Conservation (phyloP, 768 basidiomycete species). For the Pulveroboletus sp. region DNA sequence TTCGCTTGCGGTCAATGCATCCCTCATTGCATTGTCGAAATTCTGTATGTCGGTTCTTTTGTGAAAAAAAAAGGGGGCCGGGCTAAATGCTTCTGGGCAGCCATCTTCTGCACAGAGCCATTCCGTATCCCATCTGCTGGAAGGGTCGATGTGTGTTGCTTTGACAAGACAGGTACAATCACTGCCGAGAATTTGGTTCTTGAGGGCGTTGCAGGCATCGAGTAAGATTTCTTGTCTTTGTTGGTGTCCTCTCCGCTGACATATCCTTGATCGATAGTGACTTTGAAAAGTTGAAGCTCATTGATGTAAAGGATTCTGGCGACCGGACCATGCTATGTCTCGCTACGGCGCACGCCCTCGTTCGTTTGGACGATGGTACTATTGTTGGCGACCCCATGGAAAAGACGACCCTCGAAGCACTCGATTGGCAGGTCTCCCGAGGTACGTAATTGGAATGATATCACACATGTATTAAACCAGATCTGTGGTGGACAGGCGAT, state of each 20-base stretch:
- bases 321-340: constrained; percentile 83
- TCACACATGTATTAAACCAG: background rate
- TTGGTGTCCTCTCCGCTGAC: constrained; percentile 1
- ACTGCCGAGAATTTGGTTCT: constrained; percentile 94
- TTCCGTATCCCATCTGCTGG: constrained; percentile 97
- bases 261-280: constrained; percentile 43
- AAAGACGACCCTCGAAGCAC: constrained; percentile 87
- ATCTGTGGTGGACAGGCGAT: constrained; percentile 45
- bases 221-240: constrained; percentile 51
- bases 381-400: constrained; percentile 99
- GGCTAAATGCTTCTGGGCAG: constrained; percentile 38
- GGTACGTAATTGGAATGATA: constrained; percentile 37
- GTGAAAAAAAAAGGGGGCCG: background rate
- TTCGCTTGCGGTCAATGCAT: constrained; percentile 93
- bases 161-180: constrained; percentile 99
- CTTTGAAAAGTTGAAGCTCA: constrained; percentile 59
- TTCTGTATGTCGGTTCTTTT: constrained; percentile 55
- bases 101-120: constrained; percentile 98
- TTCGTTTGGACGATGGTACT: constrained; percentile 89
- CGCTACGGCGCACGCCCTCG: constrained; percentile 93
- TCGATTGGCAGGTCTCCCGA: constrained; percentile 82
- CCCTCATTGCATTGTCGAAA: constrained; percentile 89
- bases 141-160: constrained; percentile 96
- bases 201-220: constrained; percentile 88
- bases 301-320: constrained; percentile 73